phyloP scores from a whole-genome alignment of 768 basidiomycete species.

The Psilocybe sp. region DNA sequence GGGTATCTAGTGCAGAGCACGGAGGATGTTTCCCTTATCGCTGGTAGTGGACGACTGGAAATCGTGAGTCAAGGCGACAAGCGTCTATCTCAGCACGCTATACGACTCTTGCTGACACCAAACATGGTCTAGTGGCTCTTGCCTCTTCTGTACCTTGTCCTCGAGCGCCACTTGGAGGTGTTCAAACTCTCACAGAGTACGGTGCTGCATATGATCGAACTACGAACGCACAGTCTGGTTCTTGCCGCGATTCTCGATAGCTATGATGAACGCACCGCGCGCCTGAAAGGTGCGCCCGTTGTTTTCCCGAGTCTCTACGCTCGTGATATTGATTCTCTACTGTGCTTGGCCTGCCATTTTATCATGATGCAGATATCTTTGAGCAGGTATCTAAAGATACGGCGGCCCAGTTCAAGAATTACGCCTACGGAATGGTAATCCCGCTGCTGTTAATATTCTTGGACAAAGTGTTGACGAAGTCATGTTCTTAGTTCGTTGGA shows the following conservation, averaged over 20 bases:
- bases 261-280: neutral
- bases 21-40: constrained; percentile 1
- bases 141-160: constrained; percentile 2
- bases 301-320: neutral
- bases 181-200: neutral
- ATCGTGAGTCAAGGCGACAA: neutral
- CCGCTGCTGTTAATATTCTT: neutral
- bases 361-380: neutral
- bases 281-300: constrained; percentile 2
- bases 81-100: neutral
- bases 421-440: constrained; percentile 6
- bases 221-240: neutral
- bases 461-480: neutral
- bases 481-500: neutral
- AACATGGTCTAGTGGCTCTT: constrained; percentile 2
- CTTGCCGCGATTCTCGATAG: neutral
- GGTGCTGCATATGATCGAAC: neutral
- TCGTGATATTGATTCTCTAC: neutral
- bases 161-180: constrained; percentile 4
- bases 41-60: neutral
- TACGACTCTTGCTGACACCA: no score
- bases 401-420: constrained; percentile 1
- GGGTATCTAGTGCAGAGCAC: neutral
- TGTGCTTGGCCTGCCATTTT: neutral
- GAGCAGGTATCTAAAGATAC: neutral